Base-by-base conservation (phyloP, 1,284 basidiomycete genomes). In the Apiotrichum mycotoxinovorans region DNA sequence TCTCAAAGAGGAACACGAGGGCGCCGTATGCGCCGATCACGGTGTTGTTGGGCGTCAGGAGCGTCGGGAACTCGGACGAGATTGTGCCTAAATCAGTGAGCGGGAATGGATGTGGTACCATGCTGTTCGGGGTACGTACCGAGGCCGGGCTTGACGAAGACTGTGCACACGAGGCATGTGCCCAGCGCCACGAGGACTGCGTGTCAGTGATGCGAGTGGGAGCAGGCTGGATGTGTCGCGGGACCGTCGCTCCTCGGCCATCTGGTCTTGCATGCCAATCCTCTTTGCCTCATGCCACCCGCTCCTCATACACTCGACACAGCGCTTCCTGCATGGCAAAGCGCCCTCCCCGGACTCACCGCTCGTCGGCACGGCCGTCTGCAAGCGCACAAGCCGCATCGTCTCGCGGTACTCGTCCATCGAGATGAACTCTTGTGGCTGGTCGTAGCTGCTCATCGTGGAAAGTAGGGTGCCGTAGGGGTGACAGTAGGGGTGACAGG, bases 291-390 rank as follows among this genome's bases (percentile, higher is more conserved):
- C 41, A 42, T 23, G 10, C 41, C 20, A 4, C 41, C 22, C 41
- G 4, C 8, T 42, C 41, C 41, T 10, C 20, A n/a, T n/a, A n/a
- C n/a, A n/a, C n/a, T n/a, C n/a, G n/a, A n/a, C n/a, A n/a, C n/a
- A n/a, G n/a, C n/a, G n/a, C n/a, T n/a, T n/a, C n/a, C n/a, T n/a
- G 10, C 8, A 2, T 17, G 3, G 22, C 25, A 18, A 10, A 44
- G 27, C 45, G n/a, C 38, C 38, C 15, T 18, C 38, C n/a, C n/a
- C n/a, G n/a, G n/a, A 61, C 90, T 82, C 59, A 89, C 80, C 20
- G 85, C 81, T 20, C 1, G 92, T 79, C 0, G 89, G 90, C 0
- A 88, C 86, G 41, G 88, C 76, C 30, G 89, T 87, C 74, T 90
- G 87, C 10, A 90, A 80, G 48, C 87, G 83, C 52, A 72, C 70